These are phyloP conservation scores for Wickerhamiella infanticola DNA, from an alignment of 1,139 yeast species.

Conservation along the genomic window DNA sequence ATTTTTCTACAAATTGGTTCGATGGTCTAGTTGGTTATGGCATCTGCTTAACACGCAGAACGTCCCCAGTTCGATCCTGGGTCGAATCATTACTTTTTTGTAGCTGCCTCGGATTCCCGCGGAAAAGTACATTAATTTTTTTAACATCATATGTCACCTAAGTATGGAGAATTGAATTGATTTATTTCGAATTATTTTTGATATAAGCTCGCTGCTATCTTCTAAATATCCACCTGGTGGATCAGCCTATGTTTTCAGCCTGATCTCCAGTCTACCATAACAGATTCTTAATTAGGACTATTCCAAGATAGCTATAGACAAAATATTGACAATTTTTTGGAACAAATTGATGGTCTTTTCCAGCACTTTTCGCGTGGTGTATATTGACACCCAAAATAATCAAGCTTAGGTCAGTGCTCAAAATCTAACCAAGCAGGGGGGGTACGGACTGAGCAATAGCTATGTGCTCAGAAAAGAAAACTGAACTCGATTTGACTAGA, in stretches of 20 bases:
- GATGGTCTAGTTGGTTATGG: constrained; percentile 99
- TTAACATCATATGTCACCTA: not conserved
- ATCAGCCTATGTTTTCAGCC: not conserved
- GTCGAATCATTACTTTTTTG: constrained; percentile 51
- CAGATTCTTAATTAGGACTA: no score
- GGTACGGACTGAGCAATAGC: not conserved
- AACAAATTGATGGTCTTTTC: not conserved
- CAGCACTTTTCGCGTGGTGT: not conserved
- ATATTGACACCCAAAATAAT: not conserved
- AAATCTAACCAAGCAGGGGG: not conserved
- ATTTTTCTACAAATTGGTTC: constrained; percentile 26
- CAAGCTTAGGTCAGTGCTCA: not conserved
- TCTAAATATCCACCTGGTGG: not conserved
- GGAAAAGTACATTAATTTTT: no score
- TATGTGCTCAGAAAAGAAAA: no score
- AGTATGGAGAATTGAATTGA: not conserved
- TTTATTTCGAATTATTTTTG: not conserved
- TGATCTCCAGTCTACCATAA: no score
- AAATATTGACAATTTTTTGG: not conserved
- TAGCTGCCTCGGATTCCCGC: not conserved
- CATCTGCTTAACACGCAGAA: constrained; percentile 99
- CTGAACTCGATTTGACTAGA: not conserved
- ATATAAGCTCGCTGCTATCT: no score
- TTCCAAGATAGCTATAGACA: not conserved
- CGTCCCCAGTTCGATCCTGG: constrained; percentile 99